Evolutionary conservation across 352 stramenopile genomes (phyloP).

Genomic region (Phytophthora lateralis): DNA sequence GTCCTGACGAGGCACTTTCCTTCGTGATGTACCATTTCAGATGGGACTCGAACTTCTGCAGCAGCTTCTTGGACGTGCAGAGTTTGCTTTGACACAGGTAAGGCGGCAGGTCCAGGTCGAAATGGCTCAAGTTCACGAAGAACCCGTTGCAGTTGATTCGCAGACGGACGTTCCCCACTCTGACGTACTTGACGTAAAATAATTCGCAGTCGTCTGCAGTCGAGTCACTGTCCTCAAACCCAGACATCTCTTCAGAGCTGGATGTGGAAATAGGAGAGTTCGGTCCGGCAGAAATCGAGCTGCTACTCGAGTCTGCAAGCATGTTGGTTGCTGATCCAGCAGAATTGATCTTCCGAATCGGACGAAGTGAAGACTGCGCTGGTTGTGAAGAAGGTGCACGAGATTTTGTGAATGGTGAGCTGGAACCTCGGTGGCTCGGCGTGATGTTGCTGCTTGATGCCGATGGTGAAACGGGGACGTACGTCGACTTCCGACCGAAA

Average conservation of each 20-base stretch:
- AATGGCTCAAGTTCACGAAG: conserved; percentile 84
- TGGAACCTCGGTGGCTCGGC: conserved; percentile 16
- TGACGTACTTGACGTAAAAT: conserved; percentile 89
- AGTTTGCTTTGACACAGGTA: conserved; percentile 85
- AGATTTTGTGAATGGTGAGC: conserved; percentile 28
- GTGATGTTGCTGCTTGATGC: conserved; percentile 7
- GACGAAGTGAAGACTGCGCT: conserved; percentile 10
- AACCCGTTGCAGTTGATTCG: conserved; percentile 88
- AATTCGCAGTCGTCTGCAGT: conserved; percentile 66
- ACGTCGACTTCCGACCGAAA: conserved; percentile 57
- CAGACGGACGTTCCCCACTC: conserved; percentile 77
- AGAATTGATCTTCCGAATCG: conserved; percentile 29
- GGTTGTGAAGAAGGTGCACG: conserved; percentile 13
- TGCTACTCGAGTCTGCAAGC: conserved; percentile 22
- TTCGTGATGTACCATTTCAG: conserved; percentile 86
- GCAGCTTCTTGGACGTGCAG: conserved; percentile 80
- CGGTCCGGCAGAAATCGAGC: neutral
- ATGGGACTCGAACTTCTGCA: conserved; percentile 86
- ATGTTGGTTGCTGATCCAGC: conserved; percentile 19
- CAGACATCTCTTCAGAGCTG: conserved; percentile 10
- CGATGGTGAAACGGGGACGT: conserved; percentile 14
- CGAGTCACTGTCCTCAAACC: conserved; percentile 56
- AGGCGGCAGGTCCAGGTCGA: conserved; percentile 77
- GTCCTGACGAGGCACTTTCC: conserved; percentile 76
- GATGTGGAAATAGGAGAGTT: conserved; percentile 23